Evolutionary conservation across 1,284 basidiomycete species (phyloP).

Genomic region (Pyrrhoderma noxium): DNA sequence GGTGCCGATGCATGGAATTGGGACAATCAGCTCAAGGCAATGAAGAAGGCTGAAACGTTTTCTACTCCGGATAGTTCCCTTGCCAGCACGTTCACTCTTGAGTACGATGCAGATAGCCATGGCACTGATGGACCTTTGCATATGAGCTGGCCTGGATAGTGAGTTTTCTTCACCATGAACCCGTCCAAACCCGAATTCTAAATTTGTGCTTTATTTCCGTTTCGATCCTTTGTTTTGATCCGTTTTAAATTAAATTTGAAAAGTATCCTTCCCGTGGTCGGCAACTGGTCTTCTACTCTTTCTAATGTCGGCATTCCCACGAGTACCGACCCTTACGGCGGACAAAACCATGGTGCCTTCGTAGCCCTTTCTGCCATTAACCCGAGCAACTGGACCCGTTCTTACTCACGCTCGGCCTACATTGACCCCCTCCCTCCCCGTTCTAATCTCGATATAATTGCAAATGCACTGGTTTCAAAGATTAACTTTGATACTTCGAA

Average conservation of each 20-base stretch:
- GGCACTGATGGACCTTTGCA: slow-evolving; percentile 43
- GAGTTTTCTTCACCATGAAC: slow-evolving; percentile 22
- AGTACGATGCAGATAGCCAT: slow-evolving; percentile 34
- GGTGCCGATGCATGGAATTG: slow-evolving; percentile 44
- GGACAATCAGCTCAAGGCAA: slow-evolving; percentile 41
- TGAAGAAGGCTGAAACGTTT: slow-evolving; percentile 49
- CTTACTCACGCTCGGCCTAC: slow-evolving; percentile 63
- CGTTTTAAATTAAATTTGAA: background rate
- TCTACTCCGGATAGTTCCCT: slow-evolving; percentile 32
- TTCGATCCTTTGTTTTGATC: too few relatives aligned
- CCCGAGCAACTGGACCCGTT: slow-evolving; percentile 57
- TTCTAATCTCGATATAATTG: slow-evolving; percentile 56
- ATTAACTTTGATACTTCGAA: slow-evolving; percentile 45
- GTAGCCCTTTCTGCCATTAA: slow-evolving; percentile 61
- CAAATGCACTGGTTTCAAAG: slow-evolving; percentile 51
- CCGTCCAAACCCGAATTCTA: background rate
- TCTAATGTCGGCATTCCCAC: slow-evolving; percentile 36
- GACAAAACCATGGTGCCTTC: slow-evolving; percentile 44
- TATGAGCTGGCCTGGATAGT: slow-evolving; percentile 45
- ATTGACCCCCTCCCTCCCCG: slow-evolving; percentile 55
- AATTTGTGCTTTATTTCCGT: slow-evolving; percentile 8
- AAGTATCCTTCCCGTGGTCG: slow-evolving; percentile 41
- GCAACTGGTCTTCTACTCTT: slow-evolving; percentile 46
- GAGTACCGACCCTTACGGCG: slow-evolving; percentile 39
- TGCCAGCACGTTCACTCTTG: slow-evolving; percentile 32